A percentile compares a stretch with the other conserved stretches of the same genome.
Conservation (phyloP, 768 basidiomycete species). For the Scleroderma citrinum region DNA sequence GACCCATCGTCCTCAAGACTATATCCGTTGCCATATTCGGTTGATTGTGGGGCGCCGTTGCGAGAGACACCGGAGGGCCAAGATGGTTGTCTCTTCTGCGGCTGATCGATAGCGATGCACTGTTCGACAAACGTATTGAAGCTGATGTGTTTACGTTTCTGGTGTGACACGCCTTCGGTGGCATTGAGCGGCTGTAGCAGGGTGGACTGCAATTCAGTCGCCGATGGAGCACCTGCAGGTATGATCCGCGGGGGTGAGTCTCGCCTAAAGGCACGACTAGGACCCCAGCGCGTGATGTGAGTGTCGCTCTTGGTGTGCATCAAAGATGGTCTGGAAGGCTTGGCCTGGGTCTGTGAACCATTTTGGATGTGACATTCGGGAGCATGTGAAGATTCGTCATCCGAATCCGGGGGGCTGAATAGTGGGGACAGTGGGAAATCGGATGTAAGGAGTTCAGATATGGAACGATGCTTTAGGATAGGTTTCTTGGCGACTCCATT, state of each 20-base stretch:
- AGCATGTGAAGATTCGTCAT: constrained; percentile 31
- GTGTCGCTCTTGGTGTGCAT: constrained; percentile 87
- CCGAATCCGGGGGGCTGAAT: constrained; percentile 55
- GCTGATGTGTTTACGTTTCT: constrained; percentile 83
- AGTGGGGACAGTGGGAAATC: constrained; percentile 59
- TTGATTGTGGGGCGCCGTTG: constrained; percentile 3
- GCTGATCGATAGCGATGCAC: constrained; percentile 85
- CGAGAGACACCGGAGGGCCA: constrained; percentile 26
- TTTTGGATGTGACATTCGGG: constrained; percentile 17
- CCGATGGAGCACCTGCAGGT: constrained; percentile 5
- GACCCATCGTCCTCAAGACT: constrained; percentile 58
- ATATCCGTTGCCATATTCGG: constrained; percentile 24
- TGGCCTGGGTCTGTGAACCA: neutral
- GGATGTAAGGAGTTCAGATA: constrained; percentile 80
- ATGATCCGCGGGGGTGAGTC: constrained; percentile 65
- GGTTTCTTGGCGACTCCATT: constrained; percentile 55
- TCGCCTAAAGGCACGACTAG: constrained; percentile 45
- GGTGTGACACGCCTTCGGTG: constrained; percentile 12
- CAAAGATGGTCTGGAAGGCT: constrained; percentile 48
- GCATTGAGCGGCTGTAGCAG: constrained; percentile 16
- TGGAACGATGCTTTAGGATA: constrained; percentile 93
- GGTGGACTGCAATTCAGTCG: constrained; percentile 5
- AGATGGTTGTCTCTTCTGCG: constrained; percentile 31
- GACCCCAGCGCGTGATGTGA: constrained; percentile 56
- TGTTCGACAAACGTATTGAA: constrained; percentile 99